These are phyloP conservation scores for Inga oerstediana DNA, from an alignment of 306 rosid genomes.

Conservation along the genomic window DNA sequence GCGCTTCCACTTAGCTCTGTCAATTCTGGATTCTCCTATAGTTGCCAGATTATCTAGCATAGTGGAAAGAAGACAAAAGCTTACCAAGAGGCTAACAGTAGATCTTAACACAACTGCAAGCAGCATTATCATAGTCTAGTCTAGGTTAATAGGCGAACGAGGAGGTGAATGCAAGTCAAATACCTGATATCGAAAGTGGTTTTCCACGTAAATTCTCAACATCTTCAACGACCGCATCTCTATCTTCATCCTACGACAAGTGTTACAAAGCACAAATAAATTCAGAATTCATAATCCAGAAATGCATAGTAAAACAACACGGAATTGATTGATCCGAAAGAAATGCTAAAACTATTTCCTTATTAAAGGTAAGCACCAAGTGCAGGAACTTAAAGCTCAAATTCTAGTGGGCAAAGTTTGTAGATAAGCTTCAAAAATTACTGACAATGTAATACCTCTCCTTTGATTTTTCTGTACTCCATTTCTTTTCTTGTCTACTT, in stretches of 20 bases:
- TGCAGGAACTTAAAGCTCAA: not conserved
- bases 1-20: conserved; percentile 60
- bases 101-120: not conserved
- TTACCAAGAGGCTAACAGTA: not conserved
- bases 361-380: not conserved
- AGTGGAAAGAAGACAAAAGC: not conserved
- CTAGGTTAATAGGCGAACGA: not conserved
- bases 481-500: conserved; percentile 31
- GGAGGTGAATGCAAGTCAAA: not conserved
- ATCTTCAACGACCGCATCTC: conserved; percentile 34
- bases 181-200: conserved; percentile 15
- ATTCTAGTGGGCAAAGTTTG: not conserved
- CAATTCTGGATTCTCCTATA: conserved; percentile 41
- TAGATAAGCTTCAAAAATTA: not conserved
- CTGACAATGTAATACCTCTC: conserved; percentile 49
- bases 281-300: not conserved
- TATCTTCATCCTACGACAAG: conserved; percentile 43
- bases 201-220: conserved; percentile 49
- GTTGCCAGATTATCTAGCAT: conserved; percentile 32
- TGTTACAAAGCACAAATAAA: not conserved
- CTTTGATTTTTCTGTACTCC: conserved; percentile 90
- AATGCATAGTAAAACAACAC: not conserved
- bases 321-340: too few species aligned
- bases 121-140: not conserved
- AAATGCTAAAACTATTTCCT: not conserved